Base-by-base conservation (phyloP, 129 eudicot genomes). In the Lonicera japonica region DNA sequence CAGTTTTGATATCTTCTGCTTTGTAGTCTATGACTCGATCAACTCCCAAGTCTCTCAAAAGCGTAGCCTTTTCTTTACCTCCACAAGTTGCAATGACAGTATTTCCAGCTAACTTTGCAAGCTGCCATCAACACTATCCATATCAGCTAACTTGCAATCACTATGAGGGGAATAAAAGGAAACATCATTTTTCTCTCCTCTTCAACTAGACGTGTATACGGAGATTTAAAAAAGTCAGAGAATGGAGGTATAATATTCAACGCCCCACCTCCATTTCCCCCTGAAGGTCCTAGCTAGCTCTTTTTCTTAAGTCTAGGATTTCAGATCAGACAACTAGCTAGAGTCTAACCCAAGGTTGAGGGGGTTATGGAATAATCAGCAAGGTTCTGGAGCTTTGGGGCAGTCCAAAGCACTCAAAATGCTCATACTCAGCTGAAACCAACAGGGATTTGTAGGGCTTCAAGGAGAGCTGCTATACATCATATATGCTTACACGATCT, bases 21-120 rank as follows among this genome's bases (percentile, higher is more conserved):
- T 76, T 87, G 53, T 92, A 92, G 80, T 92, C 94, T 36, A 92
- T 92, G 81, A 87, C 91, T 63, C 95, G 82, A 76, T 92, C 96
- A 78, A 78, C 96, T 60, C 96, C 95, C 80, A 92, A 65, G 58
- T 74, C 81, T 54, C 67, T 85, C 61, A 92, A 63, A 48, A 87
- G 86, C 41, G 15, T 54, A 56, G 98, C 95, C 86, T 92, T 92
- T 47, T 80, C 96, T 80, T 82, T 75, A 62, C 98, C 96, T 80
- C 98, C 98, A 78, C 98, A 92, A 8, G 98, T 92, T 50, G 98
- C 98, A 68, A 92, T 74, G 18, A 87, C 91, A 63, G 79, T 92
- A 77, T 92, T 92, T 85, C 98, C 98, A 66, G 91, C 95, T 75
- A 92, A 59, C 70, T 92, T 92, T 64, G 98, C 96, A 61, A 92